These are phyloP conservation scores for Kodamaea kaohsiungensis DNA, from an alignment of 805 yeast species.

Conservation along the genomic window DNA sequence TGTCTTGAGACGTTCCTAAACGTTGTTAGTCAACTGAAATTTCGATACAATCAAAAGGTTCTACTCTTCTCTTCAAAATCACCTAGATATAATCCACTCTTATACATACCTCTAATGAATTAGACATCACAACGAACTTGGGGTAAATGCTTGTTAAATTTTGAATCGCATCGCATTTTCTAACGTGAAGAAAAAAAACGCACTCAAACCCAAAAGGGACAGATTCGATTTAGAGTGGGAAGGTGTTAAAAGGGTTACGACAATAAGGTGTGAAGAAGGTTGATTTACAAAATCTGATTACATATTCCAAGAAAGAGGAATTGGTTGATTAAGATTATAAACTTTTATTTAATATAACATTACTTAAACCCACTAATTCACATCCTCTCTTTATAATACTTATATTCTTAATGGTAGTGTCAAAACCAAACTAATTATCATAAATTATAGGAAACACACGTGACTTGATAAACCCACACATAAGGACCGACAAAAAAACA, in stretches of 20 bases:
- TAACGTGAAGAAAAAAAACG: conserved; percentile 1
- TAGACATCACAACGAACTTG: conserved; percentile 43
- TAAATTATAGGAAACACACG: background rate
- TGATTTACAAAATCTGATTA: no score
- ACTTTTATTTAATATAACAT: no score
- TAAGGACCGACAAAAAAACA: conserved; percentile 6
- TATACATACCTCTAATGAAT: conserved; percentile 58
- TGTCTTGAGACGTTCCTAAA: conserved; percentile 70
- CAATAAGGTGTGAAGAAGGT: no score
- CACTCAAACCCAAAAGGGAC: background rate
- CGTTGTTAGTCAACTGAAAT: conserved; percentile 22
- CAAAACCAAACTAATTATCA: no score
- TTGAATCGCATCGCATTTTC: conserved; percentile 9
- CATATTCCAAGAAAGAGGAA: no score
- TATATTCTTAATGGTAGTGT: no score
- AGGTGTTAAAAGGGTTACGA: background rate
- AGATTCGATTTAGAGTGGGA: background rate
- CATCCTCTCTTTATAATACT: no score
- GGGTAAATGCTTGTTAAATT: conserved; percentile 1
- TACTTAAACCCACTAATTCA: no score
- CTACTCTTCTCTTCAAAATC: no score
- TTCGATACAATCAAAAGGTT: no score
- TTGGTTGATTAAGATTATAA: no score
- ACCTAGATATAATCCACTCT: background rate
- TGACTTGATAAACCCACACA: background rate